Evolutionary conservation across 208 protist genomes (phyloP), one percentile per base, ranked within the genome.

Genomic region (Acanthamoeba royreba): DNA sequence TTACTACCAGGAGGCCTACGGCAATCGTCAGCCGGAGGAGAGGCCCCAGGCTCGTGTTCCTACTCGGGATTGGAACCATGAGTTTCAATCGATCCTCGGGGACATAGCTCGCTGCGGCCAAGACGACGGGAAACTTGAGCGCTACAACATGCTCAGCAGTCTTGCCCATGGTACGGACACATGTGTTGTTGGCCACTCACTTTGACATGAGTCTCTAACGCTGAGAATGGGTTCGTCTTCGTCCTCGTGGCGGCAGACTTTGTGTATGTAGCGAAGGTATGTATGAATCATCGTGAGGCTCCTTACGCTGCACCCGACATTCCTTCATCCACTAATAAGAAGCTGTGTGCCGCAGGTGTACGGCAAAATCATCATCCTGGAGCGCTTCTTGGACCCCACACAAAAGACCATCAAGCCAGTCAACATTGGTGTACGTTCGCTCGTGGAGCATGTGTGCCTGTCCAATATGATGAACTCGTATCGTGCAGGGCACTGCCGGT

Each of bases 381-480:
- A 89, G 25, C 81, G 81, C 45, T 89, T 89, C n/a, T 49, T 89
- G 49, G 47, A 43, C 28, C 42, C 52, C 3, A 28, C 25, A 5
- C 81, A 89, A 40, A 89, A 89, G 17, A 89, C 81, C 52, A 89
- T 89, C 81, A 89, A 89, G 38, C 81, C 81, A 11, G 52, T 66
- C 81, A 53, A 89, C 17, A 55, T 66, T 33, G 52, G 52, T 35
- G 72, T 83, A 83, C 19, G 49, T 55, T 19, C 49, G 49, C 49
- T 55, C 49, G 49, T 55, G 49, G 13, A 19, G 19, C 49, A 9
- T 55, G 13, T 55, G 49, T 19, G 49, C 49, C 19, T 19, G 19
- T 19, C 9, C 19, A 19, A 55, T 9, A 55, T 77, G n/a, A n/a
- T n/a, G n/a, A n/a, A n/a, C n/a, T n/a, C n/a, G 33, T 77, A 17